These are phyloP conservation scores for Taiwanofungus camphoratus DNA, from an alignment of 1,284 basidiomycete genomes.

Conservation along the genomic window DNA sequence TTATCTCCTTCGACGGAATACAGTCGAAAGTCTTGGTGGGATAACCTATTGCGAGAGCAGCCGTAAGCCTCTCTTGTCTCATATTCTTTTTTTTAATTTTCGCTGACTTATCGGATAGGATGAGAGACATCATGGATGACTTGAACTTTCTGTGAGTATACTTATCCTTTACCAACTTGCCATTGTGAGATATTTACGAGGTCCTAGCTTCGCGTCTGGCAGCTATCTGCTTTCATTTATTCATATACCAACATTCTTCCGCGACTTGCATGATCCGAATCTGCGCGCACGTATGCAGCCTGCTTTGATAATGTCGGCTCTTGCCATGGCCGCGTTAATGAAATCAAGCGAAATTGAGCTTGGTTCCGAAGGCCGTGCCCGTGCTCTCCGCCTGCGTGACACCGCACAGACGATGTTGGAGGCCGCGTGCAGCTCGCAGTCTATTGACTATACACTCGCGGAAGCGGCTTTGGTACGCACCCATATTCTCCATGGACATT, in stretches of 20 bases:
- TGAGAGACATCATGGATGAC: constrained; percentile 48
- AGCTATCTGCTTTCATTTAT: constrained; percentile 63
- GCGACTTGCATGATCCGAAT: constrained; percentile 44
- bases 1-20: constrained; percentile 38
- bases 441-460: constrained; percentile 57
- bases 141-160: constrained; percentile 48
- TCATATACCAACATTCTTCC: constrained; percentile 48
- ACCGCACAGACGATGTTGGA: constrained; percentile 51
- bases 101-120: constrained; percentile 28
- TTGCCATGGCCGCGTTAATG: constrained; percentile 69
- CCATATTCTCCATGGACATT: constrained; percentile 1
- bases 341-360: constrained; percentile 63
- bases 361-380: constrained; percentile 42
- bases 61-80: constrained; percentile 31
- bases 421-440: constrained; percentile 42
- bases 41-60: constrained; percentile 45
- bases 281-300: constrained; percentile 57
- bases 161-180: constrained; percentile 2
- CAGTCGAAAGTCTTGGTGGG: constrained; percentile 58
- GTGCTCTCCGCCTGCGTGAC: constrained; percentile 49
- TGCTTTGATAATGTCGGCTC: constrained; percentile 56
- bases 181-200: constrained; percentile 2
- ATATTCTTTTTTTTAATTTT: constrained; percentile 1
- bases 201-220: constrained; percentile 35
- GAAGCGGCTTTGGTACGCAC: constrained; percentile 66